Conservation (phyloP, 768 basidiomycete genomes). For the Podaxis carcinomalis region DNA sequence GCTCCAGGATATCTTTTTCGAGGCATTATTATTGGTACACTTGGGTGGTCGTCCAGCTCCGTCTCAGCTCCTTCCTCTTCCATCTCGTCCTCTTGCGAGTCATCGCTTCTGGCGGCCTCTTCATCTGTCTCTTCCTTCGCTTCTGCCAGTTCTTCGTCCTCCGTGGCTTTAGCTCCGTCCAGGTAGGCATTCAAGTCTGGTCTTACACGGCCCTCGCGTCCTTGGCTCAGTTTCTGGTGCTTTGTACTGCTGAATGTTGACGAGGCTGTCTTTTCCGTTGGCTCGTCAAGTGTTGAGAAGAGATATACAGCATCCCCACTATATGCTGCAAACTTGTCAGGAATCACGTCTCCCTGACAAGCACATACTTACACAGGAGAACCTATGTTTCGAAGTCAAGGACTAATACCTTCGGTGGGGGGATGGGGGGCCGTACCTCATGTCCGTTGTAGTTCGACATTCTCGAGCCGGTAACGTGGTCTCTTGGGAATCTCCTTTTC, state of each 20-base stretch:
- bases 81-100: slow-evolving; percentile 27
- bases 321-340: slow-evolving; percentile 47
- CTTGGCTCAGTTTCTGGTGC: slow-evolving; percentile 16
- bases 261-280: slow-evolving; percentile 24
- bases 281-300: slow-evolving; percentile 68
- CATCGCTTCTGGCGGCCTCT: slow-evolving; percentile 23
- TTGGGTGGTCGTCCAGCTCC: slow-evolving; percentile 18
- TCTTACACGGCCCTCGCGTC: neutral
- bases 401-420: neutral
- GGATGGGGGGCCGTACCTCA: slow-evolving; percentile 44
- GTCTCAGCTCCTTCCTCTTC: slow-evolving; percentile 24
- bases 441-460: slow-evolving; percentile 70
- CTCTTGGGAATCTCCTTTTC: slow-evolving; percentile 30
- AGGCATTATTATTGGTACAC: slow-evolving; percentile 58
- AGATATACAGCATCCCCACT: slow-evolving; percentile 69
- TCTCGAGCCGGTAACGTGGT: slow-evolving; percentile 75
- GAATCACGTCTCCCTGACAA: neutral
- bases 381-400: slow-evolving; percentile 37
- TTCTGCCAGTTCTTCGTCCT: slow-evolving; percentile 21
- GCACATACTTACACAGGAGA: slow-evolving; percentile 49
- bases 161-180: slow-evolving; percentile 26
- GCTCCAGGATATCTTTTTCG: slow-evolving; percentile 62
- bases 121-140: slow-evolving; percentile 14
- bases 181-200: slow-evolving; percentile 18
- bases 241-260: slow-evolving; percentile 18